Percentiles rank a stretch among this genome's conserved stretches.
phyloP scores from a whole-genome alignment of 2,329 filamentous ascomycete species.

The Aspergillus flavus region DNA sequence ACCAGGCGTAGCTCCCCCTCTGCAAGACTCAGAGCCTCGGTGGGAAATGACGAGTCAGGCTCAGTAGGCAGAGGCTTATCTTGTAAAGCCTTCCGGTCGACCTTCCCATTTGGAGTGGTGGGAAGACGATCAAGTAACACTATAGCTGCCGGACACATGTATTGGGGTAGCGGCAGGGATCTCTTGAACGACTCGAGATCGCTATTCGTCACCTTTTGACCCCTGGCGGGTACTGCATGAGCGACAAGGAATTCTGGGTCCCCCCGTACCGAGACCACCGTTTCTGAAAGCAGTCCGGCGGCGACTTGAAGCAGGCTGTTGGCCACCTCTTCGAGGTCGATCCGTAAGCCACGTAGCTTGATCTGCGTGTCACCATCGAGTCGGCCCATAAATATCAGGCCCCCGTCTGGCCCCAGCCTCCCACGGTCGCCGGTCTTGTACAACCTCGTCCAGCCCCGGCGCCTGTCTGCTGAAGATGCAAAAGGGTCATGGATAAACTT shows the following conservation, averaged over 20 bases:
- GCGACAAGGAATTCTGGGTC: constrained; percentile 34
- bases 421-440: constrained; percentile 29
- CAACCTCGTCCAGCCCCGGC: constrained; percentile 17
- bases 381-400: constrained; percentile 24
- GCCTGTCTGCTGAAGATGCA: background rate
- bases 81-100: constrained; percentile 28
- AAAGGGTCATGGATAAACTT: constrained; percentile 14
- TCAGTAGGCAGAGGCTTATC: constrained; percentile 8
- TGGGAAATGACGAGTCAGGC: no score
- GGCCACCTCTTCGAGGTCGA: constrained; percentile 51
- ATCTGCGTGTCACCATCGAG: constrained; percentile 22
- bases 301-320: constrained; percentile 28
- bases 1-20: no score
- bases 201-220: background rate
- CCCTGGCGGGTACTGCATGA: constrained; percentile 22
- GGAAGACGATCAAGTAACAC: constrained; percentile 28
- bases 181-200: constrained; percentile 11
- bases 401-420: constrained; percentile 21
- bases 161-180: constrained; percentile 35
- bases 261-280: constrained; percentile 30
- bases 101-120: constrained; percentile 26
- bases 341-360: constrained; percentile 28
- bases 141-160: constrained; percentile 35
- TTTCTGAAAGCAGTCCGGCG: constrained; percentile 27
- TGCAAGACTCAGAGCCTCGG: no score